Conservation (phyloP, 179 eudicot genomes). For the Carnegiea gigantea region DNA sequence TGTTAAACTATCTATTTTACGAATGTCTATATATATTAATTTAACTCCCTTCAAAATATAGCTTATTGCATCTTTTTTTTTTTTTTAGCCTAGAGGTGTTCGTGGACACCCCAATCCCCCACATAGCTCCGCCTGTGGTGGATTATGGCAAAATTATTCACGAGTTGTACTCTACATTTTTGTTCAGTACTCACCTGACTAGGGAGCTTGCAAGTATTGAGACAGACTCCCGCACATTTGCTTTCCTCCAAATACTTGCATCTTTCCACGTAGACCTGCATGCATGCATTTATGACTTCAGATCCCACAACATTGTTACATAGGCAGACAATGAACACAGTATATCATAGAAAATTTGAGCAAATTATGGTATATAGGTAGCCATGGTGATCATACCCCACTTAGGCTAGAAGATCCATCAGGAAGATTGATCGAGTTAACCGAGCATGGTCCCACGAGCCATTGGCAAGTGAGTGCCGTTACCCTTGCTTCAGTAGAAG, state of each 20-base stretch:
- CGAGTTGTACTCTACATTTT: too few species aligned
- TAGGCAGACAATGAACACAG: background rate
- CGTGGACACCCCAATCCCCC: too few species aligned
- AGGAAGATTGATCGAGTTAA: conserved; percentile 68
- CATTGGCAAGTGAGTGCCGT: conserved; percentile 89
- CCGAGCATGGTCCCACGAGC: conserved; percentile 90
- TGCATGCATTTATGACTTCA: background rate
- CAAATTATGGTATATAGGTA: background rate
- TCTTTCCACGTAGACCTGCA: conserved; percentile 83
- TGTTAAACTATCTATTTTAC: too few species aligned
- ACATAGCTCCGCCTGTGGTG: too few species aligned
- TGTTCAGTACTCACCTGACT: conserved; percentile 62
- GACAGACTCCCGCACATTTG: conserved; percentile 90
- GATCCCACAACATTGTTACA: background rate
- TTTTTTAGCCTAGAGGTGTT: too few species aligned
- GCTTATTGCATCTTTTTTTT: too few species aligned
- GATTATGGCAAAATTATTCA: too few species aligned
- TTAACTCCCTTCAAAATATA: too few species aligned
- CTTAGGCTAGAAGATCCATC: conserved; percentile 67
- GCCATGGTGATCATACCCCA: conserved; percentile 52
- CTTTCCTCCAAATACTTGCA: conserved; percentile 97
- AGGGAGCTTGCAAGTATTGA: conserved; percentile 92
- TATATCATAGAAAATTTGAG: background rate
- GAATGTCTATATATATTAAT: too few species aligned
- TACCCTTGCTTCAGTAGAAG: conserved; percentile 62